Evolutionary conservation across 2,329 filamentous ascomycete species (phyloP).

Genomic region (Fusarium succisae): DNA sequence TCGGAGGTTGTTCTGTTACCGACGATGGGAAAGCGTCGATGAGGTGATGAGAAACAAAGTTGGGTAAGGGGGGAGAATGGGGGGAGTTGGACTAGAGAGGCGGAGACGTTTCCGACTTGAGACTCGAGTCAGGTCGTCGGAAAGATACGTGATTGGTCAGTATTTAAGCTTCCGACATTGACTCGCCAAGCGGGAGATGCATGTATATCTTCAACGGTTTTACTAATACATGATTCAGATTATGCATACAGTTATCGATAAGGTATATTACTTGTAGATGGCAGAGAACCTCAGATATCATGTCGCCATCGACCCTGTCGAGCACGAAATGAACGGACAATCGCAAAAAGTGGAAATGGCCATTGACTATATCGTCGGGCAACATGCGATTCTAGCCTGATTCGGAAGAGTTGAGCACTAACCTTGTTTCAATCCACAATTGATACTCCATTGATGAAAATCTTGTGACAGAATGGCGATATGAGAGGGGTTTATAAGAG

Average conservation of each 20-base stretch:
- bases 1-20: slow-evolving; percentile 32
- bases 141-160: slow-evolving; percentile 24
- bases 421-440: slow-evolving; percentile 15
- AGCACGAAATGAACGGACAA: slow-evolving; percentile 29
- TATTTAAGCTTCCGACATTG: slow-evolving; percentile 11
- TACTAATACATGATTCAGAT: background rate
- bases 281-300: background rate
- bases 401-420: slow-evolving; percentile 7
- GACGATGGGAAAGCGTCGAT: slow-evolving; percentile 18
- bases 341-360: slow-evolving; percentile 18
- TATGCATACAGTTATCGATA: background rate
- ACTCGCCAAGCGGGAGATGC: slow-evolving; percentile 10
- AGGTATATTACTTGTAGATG: background rate
- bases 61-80: background rate
- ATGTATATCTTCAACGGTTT: background rate
- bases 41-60: slow-evolving; percentile 4
- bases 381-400: slow-evolving; percentile 29
- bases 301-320: slow-evolving; percentile 35
- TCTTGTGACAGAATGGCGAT: background rate
- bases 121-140: background rate
- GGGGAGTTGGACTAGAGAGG: slow-evolving; percentile 10
- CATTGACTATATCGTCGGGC: slow-evolving; percentile 15
- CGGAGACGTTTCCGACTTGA: slow-evolving; percentile 16
- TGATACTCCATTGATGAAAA: slow-evolving; percentile 9
- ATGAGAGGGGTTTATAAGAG: slow-evolving; percentile 1